A percentile compares a stretch with the other conserved stretches of the same genome.
Evolutionary conservation across 371 early-diverging fungal genomes (phyloP).

Genomic region (Actinomortierella wolfii): DNA sequence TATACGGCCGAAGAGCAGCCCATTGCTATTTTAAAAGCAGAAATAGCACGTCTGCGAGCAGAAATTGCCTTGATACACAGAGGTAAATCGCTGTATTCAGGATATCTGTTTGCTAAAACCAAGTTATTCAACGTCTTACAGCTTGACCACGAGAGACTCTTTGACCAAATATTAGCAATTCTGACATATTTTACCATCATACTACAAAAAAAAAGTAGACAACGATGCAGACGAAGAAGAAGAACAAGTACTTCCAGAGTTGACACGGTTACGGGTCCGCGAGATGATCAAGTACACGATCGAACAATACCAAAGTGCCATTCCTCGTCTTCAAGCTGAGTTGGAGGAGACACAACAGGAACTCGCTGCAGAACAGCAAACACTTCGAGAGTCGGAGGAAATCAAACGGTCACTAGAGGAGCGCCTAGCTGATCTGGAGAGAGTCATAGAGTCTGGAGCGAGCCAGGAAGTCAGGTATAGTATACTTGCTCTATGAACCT

Average conservation of each 20-base stretch:
- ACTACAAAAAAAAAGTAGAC: too few species aligned
- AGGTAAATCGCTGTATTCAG: too few species aligned
- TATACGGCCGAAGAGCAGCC: too few species aligned
- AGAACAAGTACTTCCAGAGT: constrained; percentile 17
- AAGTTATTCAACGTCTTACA: too few species aligned
- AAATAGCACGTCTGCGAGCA: too few species aligned
- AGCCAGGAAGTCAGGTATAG: constrained; percentile 20
- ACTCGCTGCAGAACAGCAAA: constrained; percentile 17
- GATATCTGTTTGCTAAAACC: too few species aligned
- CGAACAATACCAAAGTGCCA: constrained; percentile 14
- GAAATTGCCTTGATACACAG: too few species aligned
- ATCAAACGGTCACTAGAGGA: constrained; percentile 33
- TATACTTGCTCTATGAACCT: too few species aligned
- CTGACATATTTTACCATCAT: too few species aligned
- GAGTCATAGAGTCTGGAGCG: constrained; percentile 9
- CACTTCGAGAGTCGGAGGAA: constrained; percentile 26
- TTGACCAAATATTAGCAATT: too few species aligned
- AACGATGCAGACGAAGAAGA: constrained; percentile 5
- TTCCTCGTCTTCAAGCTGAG: constrained; percentile 16
- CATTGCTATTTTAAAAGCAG: too few species aligned
- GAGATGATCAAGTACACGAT: constrained; percentile 24
- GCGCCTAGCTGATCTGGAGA: constrained; percentile 18
- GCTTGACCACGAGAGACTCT: too few species aligned
- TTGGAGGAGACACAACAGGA: constrained; percentile 25
- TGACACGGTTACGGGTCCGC: constrained; percentile 16